phyloP scores from a whole-genome alignment of 352 stramenopile species.

The Pythium aquatile region DNA sequence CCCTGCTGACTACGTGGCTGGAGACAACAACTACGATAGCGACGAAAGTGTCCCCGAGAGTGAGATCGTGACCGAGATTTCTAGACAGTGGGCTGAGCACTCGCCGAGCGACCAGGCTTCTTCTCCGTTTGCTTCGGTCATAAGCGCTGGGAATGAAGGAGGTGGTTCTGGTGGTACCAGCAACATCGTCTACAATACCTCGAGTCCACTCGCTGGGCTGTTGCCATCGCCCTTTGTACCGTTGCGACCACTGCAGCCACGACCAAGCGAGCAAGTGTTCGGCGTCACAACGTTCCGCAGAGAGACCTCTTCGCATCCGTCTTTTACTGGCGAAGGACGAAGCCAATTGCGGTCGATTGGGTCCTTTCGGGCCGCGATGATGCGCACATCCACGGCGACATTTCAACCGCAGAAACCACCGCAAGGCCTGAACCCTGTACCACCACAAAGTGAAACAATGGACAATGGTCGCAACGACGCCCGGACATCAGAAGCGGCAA shows the following conservation, averaged over 20 bases:
- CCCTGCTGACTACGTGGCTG: conserved; percentile 30
- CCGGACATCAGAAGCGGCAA: background rate
- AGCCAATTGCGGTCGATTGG: conserved; percentile 3
- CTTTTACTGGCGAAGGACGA: background rate
- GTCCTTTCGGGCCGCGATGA: background rate
- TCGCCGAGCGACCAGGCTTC: background rate
- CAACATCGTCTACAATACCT: background rate
- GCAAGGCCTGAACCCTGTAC: background rate
- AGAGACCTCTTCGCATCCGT: background rate
- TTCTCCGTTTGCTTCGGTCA: background rate
- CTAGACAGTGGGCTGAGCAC: conserved; percentile 32
- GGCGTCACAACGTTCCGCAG: background rate
- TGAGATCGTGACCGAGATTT: conserved; percentile 30
- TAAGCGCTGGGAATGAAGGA: background rate
- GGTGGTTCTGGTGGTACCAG: background rate
- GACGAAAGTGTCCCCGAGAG: conserved; percentile 23
- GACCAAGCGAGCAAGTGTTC: conserved; percentile 2
- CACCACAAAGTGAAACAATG: background rate
- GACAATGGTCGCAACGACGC: background rate
- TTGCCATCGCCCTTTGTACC: background rate
- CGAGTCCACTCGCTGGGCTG: background rate
- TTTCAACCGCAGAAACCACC: background rate
- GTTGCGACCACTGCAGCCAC: background rate
- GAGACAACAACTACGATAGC: conserved; percentile 16
- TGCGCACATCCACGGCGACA: background rate